Base-by-base conservation (phyloP, 1,284 basidiomycete genomes). In the Papiliotrema laurentii region DNA sequence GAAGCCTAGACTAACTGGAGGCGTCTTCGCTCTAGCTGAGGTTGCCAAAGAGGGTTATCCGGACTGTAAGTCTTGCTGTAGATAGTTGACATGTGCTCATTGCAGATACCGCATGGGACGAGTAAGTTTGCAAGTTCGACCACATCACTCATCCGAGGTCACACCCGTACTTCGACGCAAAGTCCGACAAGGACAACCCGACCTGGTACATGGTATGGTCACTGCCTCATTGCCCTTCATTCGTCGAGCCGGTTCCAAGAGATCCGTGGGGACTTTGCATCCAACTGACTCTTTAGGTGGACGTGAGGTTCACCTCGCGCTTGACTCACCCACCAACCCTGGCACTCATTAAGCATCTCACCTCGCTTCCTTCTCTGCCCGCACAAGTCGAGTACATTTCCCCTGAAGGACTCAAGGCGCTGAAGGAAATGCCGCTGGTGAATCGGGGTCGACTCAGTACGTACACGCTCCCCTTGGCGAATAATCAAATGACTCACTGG, bases 151-250 rank as follows among this genome's bases (percentile, higher is more conserved):
- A 41, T 22, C 19, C 9, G 53, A 84, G 83, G 11, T 58, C 76
- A 2, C 90, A 96, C 69, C 91, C 92, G 0, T 98, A 97, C 72
- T 93, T 81, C 65, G 93, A 97, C 64, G 65, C 82, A 7, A 94
- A 93, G 81, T 83, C 89, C 0, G 78, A 86, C 46, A 62, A 82
- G 60, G 78, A 80, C 1, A 76, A 81, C 9, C 93, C 93, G 1
- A 89, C 82, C 60, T 97, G 94, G 94, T 94, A 80, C 76, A 94
- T 97, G n/a, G n/a, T n/a, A n/a, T n/a, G 72, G 70, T 62, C 25
- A 41, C 55, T 48, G 5, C 19, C 19, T 19, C 9, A 18, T 16
- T 7, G 35, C 18, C 18, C 16, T 28, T 9, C 31, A 39, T 7
- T 24, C 16, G 10, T 22, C 28, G 14, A 25, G 22, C n/a, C 26